Percentiles rank a stretch among this genome's conserved stretches.
Evolutionary conservation across 1,284 basidiomycete species (phyloP).

Genomic region (Malassezia nana): DNA sequence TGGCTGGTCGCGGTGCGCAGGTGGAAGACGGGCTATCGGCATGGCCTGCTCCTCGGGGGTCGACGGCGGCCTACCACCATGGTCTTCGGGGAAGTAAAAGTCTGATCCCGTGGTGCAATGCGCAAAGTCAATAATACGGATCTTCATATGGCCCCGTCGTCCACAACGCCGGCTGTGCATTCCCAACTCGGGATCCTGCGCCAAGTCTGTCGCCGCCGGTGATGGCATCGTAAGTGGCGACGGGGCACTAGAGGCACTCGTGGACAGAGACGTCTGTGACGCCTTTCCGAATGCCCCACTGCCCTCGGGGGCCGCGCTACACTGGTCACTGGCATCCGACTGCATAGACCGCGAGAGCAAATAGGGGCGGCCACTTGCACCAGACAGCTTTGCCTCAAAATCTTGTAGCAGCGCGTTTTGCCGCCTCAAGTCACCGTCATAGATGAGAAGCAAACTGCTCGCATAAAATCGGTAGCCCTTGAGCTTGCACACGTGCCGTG

Average conservation of each 20-base stretch:
- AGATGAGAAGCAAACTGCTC: conserved; percentile 89
- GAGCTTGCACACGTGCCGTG: conserved; percentile 73
- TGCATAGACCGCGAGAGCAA: neutral
- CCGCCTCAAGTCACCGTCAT: conserved; percentile 81
- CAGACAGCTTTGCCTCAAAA: conserved; percentile 24
- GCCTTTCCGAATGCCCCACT: neutral
- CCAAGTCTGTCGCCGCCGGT: neutral
- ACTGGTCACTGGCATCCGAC: neutral
- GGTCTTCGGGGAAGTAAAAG: conserved; percentile 57
- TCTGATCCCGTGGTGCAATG: conserved; percentile 93
- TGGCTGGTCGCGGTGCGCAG: conserved; percentile 73
- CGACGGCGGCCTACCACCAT: conserved; percentile 18
- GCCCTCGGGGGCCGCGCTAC: neutral
- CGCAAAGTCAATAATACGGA: conserved; percentile 96
- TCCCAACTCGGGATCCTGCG: neutral
- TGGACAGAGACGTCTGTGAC: neutral
- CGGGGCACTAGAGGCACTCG: neutral
- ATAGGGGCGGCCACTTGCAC: neutral
- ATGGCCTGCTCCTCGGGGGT: conserved; percentile 46
- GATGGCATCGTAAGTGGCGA: conserved; percentile 8
- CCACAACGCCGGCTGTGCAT: neutral
- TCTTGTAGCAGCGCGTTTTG: conserved; percentile 56
- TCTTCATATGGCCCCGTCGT: conserved; percentile 68
- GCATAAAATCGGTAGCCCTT: conserved; percentile 96
- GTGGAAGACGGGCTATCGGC: conserved; percentile 60